Percentiles rank a stretch among this genome's conserved stretches.
Evolutionary conservation across 2,329 filamentous ascomycete genomes (phyloP).

Genomic region (Verticillium alfalfae): DNA sequence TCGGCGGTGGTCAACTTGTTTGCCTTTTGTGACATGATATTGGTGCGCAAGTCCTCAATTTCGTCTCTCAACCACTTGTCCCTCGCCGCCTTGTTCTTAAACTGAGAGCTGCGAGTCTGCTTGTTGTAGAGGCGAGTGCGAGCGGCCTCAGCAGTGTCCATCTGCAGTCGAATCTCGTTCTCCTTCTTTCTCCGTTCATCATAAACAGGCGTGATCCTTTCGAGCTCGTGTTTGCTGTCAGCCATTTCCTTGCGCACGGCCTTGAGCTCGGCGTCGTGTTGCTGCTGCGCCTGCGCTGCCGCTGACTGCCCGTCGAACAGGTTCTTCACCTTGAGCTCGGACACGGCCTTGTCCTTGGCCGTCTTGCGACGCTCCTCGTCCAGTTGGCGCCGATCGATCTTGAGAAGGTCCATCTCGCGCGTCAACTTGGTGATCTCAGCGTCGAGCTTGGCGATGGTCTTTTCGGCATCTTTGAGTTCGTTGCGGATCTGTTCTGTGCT

Average conservation of each 20-base stretch:
- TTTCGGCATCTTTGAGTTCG: slow-evolving; percentile 72
- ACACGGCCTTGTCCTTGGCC: slow-evolving; percentile 74
- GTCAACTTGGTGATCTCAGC: slow-evolving; percentile 73
- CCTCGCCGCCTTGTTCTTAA: slow-evolving; percentile 81
- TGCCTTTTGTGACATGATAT: slow-evolving; percentile 74
- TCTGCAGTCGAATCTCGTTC: slow-evolving; percentile 59
- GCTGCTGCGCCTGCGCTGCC: slow-evolving; percentile 65
- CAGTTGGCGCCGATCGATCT: slow-evolving; percentile 78
- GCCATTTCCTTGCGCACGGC: slow-evolving; percentile 69
- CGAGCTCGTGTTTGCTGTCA: slow-evolving; percentile 70
- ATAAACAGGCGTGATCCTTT: slow-evolving; percentile 70
- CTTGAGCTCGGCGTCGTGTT: slow-evolving; percentile 67
- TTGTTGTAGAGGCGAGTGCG: slow-evolving; percentile 83
- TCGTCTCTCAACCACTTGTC: slow-evolving; percentile 78
- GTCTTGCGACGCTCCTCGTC: slow-evolving; percentile 85
- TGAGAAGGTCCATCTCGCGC: slow-evolving; percentile 77
- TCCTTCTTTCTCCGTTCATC: slow-evolving; percentile 70
- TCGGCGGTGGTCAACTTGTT: slow-evolving; percentile 81
- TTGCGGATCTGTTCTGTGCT: slow-evolving; percentile 77
- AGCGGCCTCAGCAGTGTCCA: slow-evolving; percentile 71
- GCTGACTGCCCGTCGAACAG: slow-evolving; percentile 77
- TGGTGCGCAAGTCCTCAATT: slow-evolving; percentile 67
- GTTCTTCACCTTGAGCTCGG: slow-evolving; percentile 78
- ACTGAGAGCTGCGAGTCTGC: slow-evolving; percentile 82
- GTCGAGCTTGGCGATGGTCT: slow-evolving; percentile 71